Percentiles rank a stretch among this genome's conserved stretches.
Evolutionary conservation across 2,329 filamentous ascomycete species (phyloP).

Genomic region (Colletotrichum ledebouriae): DNA sequence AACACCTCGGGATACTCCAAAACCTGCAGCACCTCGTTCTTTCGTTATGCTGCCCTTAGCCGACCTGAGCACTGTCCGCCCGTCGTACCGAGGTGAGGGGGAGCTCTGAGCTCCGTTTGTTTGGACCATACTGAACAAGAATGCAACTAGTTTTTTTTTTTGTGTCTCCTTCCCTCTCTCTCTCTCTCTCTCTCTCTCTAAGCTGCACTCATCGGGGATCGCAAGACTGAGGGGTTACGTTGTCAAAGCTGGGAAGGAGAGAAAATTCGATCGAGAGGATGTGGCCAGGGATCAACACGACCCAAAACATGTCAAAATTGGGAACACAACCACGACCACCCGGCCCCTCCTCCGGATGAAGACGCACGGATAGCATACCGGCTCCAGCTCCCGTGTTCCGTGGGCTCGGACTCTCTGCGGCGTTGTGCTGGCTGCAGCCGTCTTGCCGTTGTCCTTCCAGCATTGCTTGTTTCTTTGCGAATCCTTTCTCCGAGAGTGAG

Average conservation of each 20-base stretch:
- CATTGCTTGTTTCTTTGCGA: background rate
- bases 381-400: slow-evolving; percentile 38
- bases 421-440: slow-evolving; percentile 6
- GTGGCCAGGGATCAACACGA: slow-evolving; percentile 11
- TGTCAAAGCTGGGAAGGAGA: background rate
- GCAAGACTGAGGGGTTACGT: no score
- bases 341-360: slow-evolving; percentile 40
- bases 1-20: background rate
- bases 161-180: no score
- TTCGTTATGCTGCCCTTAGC: background rate
- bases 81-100: no score
- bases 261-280: background rate
- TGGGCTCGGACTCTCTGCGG: slow-evolving; percentile 33
- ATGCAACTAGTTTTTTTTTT: no score
- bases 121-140: no score
- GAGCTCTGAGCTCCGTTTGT: no score
- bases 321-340: slow-evolving; percentile 8
- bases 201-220: no score
- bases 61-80: slow-evolving; percentile 9
- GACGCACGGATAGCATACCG: slow-evolving; percentile 28
- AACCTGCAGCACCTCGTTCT: background rate
- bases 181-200: no score
- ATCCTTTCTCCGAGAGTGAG: background rate
- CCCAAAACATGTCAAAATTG: slow-evolving; percentile 19
- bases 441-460: background rate